Conservation (phyloP, 2,329 filamentous ascomycete genomes). For the Pseudocercospora ulei region DNA sequence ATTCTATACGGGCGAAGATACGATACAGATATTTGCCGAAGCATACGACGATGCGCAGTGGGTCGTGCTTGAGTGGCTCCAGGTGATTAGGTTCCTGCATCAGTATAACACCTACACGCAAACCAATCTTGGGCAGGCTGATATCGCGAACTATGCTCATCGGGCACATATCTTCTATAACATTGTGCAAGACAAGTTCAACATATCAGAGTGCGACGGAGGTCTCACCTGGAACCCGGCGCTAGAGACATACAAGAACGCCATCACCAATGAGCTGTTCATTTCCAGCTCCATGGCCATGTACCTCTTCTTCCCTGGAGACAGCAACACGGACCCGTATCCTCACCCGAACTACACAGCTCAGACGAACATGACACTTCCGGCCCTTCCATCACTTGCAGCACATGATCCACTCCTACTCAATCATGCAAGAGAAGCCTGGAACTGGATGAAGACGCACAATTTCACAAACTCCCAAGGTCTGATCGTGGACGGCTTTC, state of each 20-base stretch:
- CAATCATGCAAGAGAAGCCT: conserved; percentile 63
- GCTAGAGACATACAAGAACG: conserved; percentile 80
- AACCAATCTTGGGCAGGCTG: conserved; percentile 64
- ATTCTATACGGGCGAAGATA: conserved; percentile 28
- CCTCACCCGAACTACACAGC: conserved; percentile 30
- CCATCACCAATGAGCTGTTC: conserved; percentile 89
- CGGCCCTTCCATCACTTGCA: conserved; percentile 21
- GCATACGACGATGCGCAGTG: conserved; percentile 34
- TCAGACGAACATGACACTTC: conserved; percentile 41
- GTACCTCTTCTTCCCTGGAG: conserved; percentile 83
- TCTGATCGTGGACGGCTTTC: conserved; percentile 73
- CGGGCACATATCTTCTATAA: conserved; percentile 82
- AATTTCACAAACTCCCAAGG: conserved; percentile 72
- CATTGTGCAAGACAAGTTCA: conserved; percentile 69
- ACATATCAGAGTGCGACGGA: conserved; percentile 66
- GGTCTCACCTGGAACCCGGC: conserved; percentile 88
- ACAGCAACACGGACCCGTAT: conserved; percentile 49
- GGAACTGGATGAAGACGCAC: conserved; percentile 66
- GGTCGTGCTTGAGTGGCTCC: conserved; percentile 33
- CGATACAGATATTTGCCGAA: conserved; percentile 29
- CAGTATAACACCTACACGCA: conserved; percentile 25
- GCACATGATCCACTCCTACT: conserved; percentile 48
- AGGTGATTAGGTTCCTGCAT: conserved; percentile 31
- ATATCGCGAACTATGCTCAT: conserved; percentile 67
- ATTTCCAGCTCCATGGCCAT: conserved; percentile 77